These are phyloP conservation scores for Pluteus cervinus DNA, from an alignment of 768 basidiomycete species.

Conservation along the genomic window DNA sequence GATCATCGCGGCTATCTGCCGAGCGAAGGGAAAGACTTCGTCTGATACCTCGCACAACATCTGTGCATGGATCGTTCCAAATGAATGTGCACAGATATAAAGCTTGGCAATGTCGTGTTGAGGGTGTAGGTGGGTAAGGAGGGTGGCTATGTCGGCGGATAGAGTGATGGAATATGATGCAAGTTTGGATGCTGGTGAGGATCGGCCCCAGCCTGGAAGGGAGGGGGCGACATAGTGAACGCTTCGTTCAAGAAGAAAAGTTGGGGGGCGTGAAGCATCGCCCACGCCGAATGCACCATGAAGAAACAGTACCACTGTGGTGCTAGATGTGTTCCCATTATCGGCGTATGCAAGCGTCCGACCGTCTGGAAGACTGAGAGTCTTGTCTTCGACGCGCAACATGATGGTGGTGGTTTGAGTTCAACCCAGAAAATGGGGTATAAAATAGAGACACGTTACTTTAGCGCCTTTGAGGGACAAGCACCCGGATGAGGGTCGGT, in stretches of 20 bases:
- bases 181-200: slow-evolving; percentile 32
- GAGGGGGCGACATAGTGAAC: slow-evolving; percentile 46
- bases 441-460: too few species aligned
- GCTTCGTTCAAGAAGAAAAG: slow-evolving; percentile 28
- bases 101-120: slow-evolving; percentile 31
- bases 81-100: slow-evolving; percentile 48
- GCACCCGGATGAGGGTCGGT: too few species aligned
- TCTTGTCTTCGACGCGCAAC: slow-evolving; percentile 30
- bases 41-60: slow-evolving; percentile 48
- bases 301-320: slow-evolving; percentile 43
- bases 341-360: slow-evolving; percentile 52
- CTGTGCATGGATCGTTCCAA: slow-evolving; percentile 49
- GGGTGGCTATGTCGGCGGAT: slow-evolving; percentile 35
- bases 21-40: slow-evolving; percentile 44
- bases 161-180: slow-evolving; percentile 35
- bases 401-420: too few species aligned
- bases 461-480: too few species aligned
- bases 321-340: slow-evolving; percentile 42
- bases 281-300: slow-evolving; percentile 54
- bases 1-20: slow-evolving; percentile 39
- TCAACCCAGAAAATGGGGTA: too few species aligned
- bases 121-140: slow-evolving; percentile 48
- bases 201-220: slow-evolving; percentile 54
- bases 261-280: slow-evolving; percentile 27
- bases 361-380: slow-evolving; percentile 31